Percentiles rank a stretch among this genome's conserved stretches.
phyloP scores from a whole-genome alignment of 2,329 filamentous ascomycete genomes.

The Phoma sp. region DNA sequence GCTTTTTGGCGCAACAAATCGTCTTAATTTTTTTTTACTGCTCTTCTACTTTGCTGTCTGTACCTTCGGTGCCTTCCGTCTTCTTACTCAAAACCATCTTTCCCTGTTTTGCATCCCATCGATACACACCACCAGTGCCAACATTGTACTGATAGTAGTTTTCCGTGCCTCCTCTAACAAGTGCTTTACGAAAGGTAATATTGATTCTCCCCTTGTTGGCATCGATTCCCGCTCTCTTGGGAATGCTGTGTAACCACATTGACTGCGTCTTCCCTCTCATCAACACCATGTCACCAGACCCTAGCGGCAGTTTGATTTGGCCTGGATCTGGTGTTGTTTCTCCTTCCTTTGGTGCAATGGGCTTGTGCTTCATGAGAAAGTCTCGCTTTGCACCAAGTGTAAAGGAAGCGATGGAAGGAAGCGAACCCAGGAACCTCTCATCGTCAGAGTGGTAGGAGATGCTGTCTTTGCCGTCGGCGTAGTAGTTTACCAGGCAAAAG shows the following conservation, averaged over 20 bases:
- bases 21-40: too few relatives aligned
- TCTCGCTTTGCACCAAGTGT: slow-evolving; percentile 74
- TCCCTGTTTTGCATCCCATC: slow-evolving; percentile 65
- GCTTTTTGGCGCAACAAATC: too few relatives aligned
- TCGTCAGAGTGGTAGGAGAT: slow-evolving; percentile 84
- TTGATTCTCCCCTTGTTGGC: slow-evolving; percentile 70
- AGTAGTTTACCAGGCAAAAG: slow-evolving; percentile 84
- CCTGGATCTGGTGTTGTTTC: slow-evolving; percentile 47
- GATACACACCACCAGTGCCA: slow-evolving; percentile 69
- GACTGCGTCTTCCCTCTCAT: slow-evolving; percentile 79
- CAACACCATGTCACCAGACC: slow-evolving; percentile 76
- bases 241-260: slow-evolving; percentile 76
- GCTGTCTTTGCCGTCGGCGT: slow-evolving; percentile 75
- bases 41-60: too few relatives aligned
- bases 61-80: not conserved
- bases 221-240: slow-evolving; percentile 70
- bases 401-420: slow-evolving; percentile 77
- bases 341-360: slow-evolving; percentile 49
- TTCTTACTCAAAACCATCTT: slow-evolving; percentile 56
- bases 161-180: slow-evolving; percentile 74
- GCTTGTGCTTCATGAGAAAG: slow-evolving; percentile 82
- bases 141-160: slow-evolving; percentile 89
- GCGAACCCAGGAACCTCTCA: slow-evolving; percentile 72
- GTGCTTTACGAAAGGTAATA: slow-evolving; percentile 76
- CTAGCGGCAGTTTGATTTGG: slow-evolving; percentile 61